These are phyloP conservation scores for Tuber magnatum DNA, from an alignment of 495 filamentous ascomycete species.

Conservation along the genomic window DNA sequence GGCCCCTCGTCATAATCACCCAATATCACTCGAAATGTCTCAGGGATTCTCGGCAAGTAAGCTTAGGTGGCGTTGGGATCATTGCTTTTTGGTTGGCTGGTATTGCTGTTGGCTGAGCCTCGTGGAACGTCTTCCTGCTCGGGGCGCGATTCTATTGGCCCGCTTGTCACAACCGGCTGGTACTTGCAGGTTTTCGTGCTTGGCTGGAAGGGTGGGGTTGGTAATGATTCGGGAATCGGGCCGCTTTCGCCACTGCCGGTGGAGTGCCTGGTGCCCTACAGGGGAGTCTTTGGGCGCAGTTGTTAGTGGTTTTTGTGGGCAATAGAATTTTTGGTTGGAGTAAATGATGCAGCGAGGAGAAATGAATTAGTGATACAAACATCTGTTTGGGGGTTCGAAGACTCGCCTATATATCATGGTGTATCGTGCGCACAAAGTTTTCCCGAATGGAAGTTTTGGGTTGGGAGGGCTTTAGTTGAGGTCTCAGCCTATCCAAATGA, in stretches of 20 bases:
- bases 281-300: background rate
- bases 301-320: background rate
- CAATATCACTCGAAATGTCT: background rate
- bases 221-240: background rate
- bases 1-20: background rate
- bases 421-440: background rate
- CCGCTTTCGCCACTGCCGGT: background rate
- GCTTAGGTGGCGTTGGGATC: background rate
- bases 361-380: background rate
- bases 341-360: background rate
- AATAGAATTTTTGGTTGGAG: background rate
- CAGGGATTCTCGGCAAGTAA: background rate
- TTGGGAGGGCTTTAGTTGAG: background rate
- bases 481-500: background rate
- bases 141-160: background rate
- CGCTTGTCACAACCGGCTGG: background rate
- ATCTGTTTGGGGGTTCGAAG: background rate
- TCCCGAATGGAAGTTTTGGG: background rate
- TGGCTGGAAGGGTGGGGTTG: background rate
- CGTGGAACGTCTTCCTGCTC: background rate
- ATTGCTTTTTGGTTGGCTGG: background rate
- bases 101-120: background rate
- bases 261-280: background rate
- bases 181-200: background rate
- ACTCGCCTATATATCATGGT: background rate